These are phyloP conservation scores for Rhodotorula sp. DNA, from an alignment of 1,284 basidiomycete genomes.

Conservation along the genomic window DNA sequence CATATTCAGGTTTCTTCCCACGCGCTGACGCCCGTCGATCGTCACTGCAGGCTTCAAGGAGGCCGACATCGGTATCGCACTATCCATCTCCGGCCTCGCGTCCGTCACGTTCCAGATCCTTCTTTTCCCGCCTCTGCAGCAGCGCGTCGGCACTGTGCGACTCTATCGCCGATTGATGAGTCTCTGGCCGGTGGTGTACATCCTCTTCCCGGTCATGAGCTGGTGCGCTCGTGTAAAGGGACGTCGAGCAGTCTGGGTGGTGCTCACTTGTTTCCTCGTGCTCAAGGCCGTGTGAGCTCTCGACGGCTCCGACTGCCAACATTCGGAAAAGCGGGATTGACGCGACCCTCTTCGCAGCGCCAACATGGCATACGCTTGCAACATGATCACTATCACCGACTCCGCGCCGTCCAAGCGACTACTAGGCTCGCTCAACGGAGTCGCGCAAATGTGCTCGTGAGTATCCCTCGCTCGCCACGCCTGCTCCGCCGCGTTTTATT, in stretches of 20 bases:
- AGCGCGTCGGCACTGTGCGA: conserved; percentile 45
- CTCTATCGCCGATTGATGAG: conserved; percentile 47
- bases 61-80: conserved; percentile 44
- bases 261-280: conserved; percentile 38
- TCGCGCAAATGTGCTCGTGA: conserved; percentile 44
- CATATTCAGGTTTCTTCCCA: too few relatives aligned
- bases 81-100: conserved; percentile 45
- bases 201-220: conserved; percentile 46
- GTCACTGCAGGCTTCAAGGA: conserved; percentile 18
- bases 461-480: background rate
- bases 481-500: background rate
- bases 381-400: conserved; percentile 48
- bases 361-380: conserved; percentile 37
- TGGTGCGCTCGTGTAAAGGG: conserved; percentile 32
- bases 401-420: conserved; percentile 42
- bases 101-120: conserved; percentile 46
- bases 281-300: conserved; percentile 40
- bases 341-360: conserved; percentile 10
- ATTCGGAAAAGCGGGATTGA: background rate
- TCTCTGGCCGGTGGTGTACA: conserved; percentile 46
- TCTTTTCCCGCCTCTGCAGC: conserved; percentile 49
- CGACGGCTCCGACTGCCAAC: too few relatives aligned
- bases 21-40: too few relatives aligned
- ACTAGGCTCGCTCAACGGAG: conserved; percentile 46
- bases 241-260: conserved; percentile 20